Base-by-base conservation (phyloP, 2,329 filamentous ascomycete genomes). In the Penicillium sp. region DNA sequence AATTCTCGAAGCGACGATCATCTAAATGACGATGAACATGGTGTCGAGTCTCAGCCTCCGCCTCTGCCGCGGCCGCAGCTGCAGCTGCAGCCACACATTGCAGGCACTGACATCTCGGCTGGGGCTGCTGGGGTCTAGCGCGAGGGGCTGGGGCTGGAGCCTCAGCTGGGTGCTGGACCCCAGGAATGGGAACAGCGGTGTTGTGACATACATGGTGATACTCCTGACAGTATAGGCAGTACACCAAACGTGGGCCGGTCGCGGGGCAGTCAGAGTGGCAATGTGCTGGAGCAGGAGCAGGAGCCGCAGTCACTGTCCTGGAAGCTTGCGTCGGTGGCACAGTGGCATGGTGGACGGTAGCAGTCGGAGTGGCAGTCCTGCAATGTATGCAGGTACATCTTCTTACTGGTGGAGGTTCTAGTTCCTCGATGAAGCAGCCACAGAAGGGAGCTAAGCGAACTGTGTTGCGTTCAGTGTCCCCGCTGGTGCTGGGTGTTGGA, bases 401-500 rank as follows among this genome's bases (percentile, higher is more conserved):
- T 13, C 48, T 46, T 13, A 31, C 26, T 26, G 9, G 27, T 2
- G 9, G 26, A 8, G 24, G 37, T 3, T 52, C 50, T 26, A 50
- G 35, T 16, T 52, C 43, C 10, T 53, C 29, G 5, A 31, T 45
- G 4, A 27, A 41, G 11, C 43, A 48, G 2, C 46, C 11, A 24
- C 33, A 26, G n/a, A 41, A 21, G 10, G 11, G 21, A 44, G 48
- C 6, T 1, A 21, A 52, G 31, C n/a, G 48, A 16, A 35, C 2
- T 4, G 29, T 19, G 16, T 47, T 49, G 29, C 48, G 37, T 33
- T 54, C 55, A 5, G 52, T 53, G 9, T 29, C 14, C 22, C 57
- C 53, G 27, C 47, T 59, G 37, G 29, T 57, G 43, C n/a, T 52
- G 10, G 55, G 49, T 3, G 55, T 51, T 33, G 46, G 31, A 43